Conservation (phyloP, 441 rosid species). For the Monsonia emarginata region DNA sequence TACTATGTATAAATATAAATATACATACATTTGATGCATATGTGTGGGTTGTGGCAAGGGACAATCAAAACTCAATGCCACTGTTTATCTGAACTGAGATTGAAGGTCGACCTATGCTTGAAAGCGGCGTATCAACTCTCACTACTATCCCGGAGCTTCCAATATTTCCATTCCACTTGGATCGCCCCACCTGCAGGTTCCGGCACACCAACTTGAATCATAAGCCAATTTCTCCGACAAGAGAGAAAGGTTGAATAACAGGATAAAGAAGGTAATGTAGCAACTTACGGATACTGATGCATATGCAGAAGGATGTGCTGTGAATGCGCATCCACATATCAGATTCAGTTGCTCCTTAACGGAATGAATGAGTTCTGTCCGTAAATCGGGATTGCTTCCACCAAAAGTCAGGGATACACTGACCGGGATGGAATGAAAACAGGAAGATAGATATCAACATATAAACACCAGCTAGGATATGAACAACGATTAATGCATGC, state of each 20-base stretch:
- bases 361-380: slow-evolving; percentile 65
- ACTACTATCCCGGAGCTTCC: slow-evolving; percentile 73
- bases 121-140: slow-evolving; percentile 63
- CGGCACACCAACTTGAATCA: too few relatives aligned
- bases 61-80: slow-evolving; percentile 62
- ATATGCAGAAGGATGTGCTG: slow-evolving; percentile 61
- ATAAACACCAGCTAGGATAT: neutral
- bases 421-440: slow-evolving; percentile 10
- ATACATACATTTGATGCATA: slow-evolving; percentile 35
- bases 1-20: neutral
- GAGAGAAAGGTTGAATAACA: neutral
- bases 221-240: too few relatives aligned
- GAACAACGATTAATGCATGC: too few relatives aligned
- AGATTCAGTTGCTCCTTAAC: slow-evolving; percentile 64
- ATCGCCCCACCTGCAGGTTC: slow-evolving; percentile 72
- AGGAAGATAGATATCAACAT: neutral
- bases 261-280: neutral
- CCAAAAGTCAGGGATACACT: slow-evolving; percentile 74
- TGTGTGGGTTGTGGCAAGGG: neutral
- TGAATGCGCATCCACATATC: slow-evolving; percentile 59
- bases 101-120: slow-evolving; percentile 51
- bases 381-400: slow-evolving; percentile 81
- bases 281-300: slow-evolving; percentile 70
- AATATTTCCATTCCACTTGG: slow-evolving; percentile 77
- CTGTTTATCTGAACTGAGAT: slow-evolving; percentile 75